phyloP scores from a whole-genome alignment of 2,329 filamentous ascomycete genomes.

The Aschersonia sp. region DNA sequence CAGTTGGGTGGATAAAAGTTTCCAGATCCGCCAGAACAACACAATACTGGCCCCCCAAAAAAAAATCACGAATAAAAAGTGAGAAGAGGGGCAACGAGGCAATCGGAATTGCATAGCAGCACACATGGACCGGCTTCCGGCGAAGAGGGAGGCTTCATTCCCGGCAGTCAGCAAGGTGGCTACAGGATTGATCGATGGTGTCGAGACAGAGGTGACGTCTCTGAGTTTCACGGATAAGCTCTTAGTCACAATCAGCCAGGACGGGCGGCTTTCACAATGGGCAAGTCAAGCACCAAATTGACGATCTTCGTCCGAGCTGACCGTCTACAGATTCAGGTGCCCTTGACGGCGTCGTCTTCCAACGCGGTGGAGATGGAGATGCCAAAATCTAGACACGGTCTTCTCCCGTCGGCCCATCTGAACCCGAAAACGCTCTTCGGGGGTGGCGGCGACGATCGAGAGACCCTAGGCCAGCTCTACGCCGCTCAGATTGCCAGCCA shows the following conservation, averaged over 20 bases:
- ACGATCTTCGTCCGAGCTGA: slow-evolving; percentile 1
- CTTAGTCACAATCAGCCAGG: slow-evolving; percentile 75
- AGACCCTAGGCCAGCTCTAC: slow-evolving; percentile 76
- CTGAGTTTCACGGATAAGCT: slow-evolving; percentile 82
- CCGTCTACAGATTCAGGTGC: slow-evolving; percentile 54
- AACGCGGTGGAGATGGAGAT: slow-evolving; percentile 46
- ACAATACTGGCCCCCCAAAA: too few species aligned
- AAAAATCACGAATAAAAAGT: too few species aligned
- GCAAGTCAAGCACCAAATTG: slow-evolving; percentile 32
- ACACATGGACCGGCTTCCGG: slow-evolving; percentile 21
- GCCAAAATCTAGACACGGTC: slow-evolving; percentile 25
- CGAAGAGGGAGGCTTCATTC: slow-evolving; percentile 42
- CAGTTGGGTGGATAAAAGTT: too few species aligned
- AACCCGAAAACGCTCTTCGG: slow-evolving; percentile 81
- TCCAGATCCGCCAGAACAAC: too few species aligned
- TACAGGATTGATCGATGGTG: slow-evolving; percentile 48
- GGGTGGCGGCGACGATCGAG: slow-evolving; percentile 62
- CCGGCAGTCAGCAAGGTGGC: slow-evolving; percentile 49
- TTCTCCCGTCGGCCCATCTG: slow-evolving; percentile 65
- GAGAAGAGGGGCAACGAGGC: too few species aligned
- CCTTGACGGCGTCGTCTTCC: slow-evolving; percentile 54
- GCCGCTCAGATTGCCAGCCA: slow-evolving; percentile 80
- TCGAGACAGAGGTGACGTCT: slow-evolving; percentile 57
- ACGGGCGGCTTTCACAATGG: slow-evolving; percentile 82
- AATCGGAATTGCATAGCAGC: too few species aligned